Evolutionary conservation across 2,329 filamentous ascomycete genomes (phyloP), one percentile per base, ranked within the genome.

Genomic region (Chrysosporium queenslandicum): DNA sequence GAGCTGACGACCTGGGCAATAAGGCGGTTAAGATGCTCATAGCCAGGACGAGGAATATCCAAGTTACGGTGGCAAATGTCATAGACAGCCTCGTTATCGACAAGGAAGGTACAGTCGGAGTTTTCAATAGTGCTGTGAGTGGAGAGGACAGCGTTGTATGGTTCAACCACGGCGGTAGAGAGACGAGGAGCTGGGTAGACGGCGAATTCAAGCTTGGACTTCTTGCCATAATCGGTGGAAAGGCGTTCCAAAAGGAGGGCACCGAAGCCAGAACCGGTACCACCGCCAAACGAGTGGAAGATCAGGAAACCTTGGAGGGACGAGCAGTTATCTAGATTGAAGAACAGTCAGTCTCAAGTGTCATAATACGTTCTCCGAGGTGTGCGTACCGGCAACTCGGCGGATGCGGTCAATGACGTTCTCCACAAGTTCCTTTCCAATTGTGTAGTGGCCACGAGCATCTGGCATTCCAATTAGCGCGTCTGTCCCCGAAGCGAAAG

Each of bases 91-190:
- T 98, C 92, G 76, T 98, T 98, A 79, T 98, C 92, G 63, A 98
- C 92, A 88, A 97, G 95, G 82, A 98, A 98, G 66, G 87, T 94
- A 81, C 92, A 97, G 81, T 98, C 92, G 58, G 90, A 95, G 81
- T 98, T 90, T 82, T 98, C 92, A 53, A 98, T 84, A 60, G 92
- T 97, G 69, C 90, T 97, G 82, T 98, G 92, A 59, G 92, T 97
- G 64, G 92, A 96, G 62, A 98, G 83, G 70, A 97, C 96, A 49
- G 92, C 96, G 83, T 98, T 98, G 83, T 98, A 98, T 56, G 92
- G 92, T 83, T 98, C 92, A 60, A 98, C 92, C 56, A 98, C 91
- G 41, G 92, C 94, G 66, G 91, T 96, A 63, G 91, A 88, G 62
- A 92, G 92, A 78, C 95, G 90, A 56, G 92, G 92, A 63, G 92